Percentiles rank a stretch among this genome's conserved stretches.
phyloP scores from a whole-genome alignment of 1,139 yeast species.

The Kodamaea derodonti region DNA sequence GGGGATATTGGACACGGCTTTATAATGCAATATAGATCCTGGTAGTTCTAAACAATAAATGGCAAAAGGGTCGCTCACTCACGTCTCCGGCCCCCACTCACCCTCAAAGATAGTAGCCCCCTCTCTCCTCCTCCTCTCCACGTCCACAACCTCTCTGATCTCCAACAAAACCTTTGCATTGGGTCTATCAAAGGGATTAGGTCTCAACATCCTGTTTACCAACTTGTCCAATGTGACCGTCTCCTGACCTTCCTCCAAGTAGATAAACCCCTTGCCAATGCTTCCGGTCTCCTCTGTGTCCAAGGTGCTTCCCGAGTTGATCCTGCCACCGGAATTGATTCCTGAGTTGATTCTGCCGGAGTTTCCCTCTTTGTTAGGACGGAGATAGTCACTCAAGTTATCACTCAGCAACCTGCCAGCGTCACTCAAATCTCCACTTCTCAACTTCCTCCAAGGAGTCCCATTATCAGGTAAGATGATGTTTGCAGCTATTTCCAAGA shows the following conservation, averaged over 20 bases:
- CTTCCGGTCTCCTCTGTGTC: neutral
- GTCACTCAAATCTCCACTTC: slow-evolving; percentile 94
- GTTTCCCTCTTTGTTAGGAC: slow-evolving; percentile 38
- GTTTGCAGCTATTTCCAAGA: slow-evolving; percentile 94
- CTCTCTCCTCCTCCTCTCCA: slow-evolving; percentile 80
- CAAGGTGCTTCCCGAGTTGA: slow-evolving; percentile 5
- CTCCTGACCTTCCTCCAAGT: slow-evolving; percentile 48
- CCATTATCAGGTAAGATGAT: slow-evolving; percentile 95
- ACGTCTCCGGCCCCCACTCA: slow-evolving; percentile 74
- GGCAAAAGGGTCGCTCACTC: no score
- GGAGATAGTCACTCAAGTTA: slow-evolving; percentile 43
- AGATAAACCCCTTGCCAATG: slow-evolving; percentile 7
- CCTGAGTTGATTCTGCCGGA: slow-evolving; percentile 32
- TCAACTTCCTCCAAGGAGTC: slow-evolving; percentile 89
- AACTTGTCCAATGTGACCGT: slow-evolving; percentile 70
- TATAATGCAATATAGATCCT: no score
- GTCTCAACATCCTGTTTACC: slow-evolving; percentile 87
- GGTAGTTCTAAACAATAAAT: no score
- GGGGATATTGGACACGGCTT: no score
- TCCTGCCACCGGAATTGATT: neutral
- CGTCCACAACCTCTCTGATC: slow-evolving; percentile 70
- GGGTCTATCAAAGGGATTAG: slow-evolving; percentile 81
- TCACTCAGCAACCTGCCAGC: slow-evolving; percentile 80
- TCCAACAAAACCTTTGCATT: slow-evolving; percentile 66
- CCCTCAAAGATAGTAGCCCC: slow-evolving; percentile 98